Evolutionary conservation across 148 eudicot species (phyloP).

Genomic region (Silene conica): DNA sequence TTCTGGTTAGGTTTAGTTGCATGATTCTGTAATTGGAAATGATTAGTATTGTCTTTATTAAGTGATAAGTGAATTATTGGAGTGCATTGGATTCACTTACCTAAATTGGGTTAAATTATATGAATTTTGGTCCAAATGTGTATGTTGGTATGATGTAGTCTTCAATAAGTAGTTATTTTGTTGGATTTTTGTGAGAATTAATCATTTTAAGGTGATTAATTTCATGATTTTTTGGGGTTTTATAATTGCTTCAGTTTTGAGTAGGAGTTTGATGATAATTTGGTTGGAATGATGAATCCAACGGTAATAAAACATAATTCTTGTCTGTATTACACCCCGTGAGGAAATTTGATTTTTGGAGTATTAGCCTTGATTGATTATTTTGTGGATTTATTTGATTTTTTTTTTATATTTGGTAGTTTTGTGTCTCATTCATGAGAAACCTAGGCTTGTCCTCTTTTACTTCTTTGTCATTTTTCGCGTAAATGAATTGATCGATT

Average conservation of each 20-base stretch:
- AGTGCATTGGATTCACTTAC: not conserved
- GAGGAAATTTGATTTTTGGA: constrained; percentile 1
- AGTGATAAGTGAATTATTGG: constrained; percentile 6
- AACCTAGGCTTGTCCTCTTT: constrained; percentile 26
- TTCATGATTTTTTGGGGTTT: constrained; percentile 10
- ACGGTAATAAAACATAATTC: constrained; percentile 33
- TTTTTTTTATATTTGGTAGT: constrained; percentile 6
- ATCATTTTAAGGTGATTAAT: not conserved
- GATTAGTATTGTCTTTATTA: not conserved
- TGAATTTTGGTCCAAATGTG: not conserved
- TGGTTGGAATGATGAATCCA: constrained; percentile 12
- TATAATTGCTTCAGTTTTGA: not conserved
- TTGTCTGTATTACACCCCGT: constrained; percentile 32
- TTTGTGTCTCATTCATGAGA: constrained; percentile 22
- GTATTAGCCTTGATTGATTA: not conserved
- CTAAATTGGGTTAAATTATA: not conserved
- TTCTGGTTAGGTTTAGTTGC: not conserved
- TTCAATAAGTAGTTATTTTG: constrained; percentile 3
- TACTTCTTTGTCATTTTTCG: constrained; percentile 16
- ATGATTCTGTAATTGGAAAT: not conserved
- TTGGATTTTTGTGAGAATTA: constrained; percentile 9
- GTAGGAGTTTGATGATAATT: constrained; percentile 4
- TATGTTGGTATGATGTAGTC: not conserved
- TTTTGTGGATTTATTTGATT: constrained; percentile 11
- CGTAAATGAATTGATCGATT: constrained; percentile 8